Evolutionary conservation across 495 filamentous ascomycete genomes (phyloP).

Genomic region (Aspergillus wentii): DNA sequence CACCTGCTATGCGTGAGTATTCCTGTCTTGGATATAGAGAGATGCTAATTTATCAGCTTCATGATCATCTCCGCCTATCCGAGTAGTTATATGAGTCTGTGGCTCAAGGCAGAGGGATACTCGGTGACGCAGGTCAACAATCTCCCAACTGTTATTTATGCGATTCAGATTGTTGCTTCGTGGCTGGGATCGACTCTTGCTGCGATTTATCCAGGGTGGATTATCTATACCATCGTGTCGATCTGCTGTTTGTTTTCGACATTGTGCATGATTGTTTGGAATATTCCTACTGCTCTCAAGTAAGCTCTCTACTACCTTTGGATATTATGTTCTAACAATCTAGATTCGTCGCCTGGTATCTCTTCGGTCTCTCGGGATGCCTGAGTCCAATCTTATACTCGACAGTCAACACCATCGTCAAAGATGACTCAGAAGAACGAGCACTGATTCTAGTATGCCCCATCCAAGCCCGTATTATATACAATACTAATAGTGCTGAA

Average conservation of each 20-base stretch:
- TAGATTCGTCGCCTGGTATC: slow-evolving; percentile 44
- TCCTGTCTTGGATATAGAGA: background rate
- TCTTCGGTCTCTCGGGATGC: slow-evolving; percentile 36
- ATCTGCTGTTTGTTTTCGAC: slow-evolving; percentile 31
- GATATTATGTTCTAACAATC: background rate
- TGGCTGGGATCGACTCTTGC: slow-evolving; percentile 42
- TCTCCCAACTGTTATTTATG: slow-evolving; percentile 37
- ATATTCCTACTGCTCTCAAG: slow-evolving; percentile 18
- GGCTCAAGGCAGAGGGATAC: slow-evolving; percentile 44
- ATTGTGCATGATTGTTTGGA: slow-evolving; percentile 42
- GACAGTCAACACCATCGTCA: slow-evolving; percentile 41
- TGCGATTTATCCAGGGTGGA: slow-evolving; percentile 41
- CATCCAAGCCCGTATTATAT: background rate
- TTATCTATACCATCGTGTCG: slow-evolving; percentile 30
- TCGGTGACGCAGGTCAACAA: slow-evolving; percentile 42
- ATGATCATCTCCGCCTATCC: slow-evolving; percentile 42
- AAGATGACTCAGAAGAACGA: slow-evolving; percentile 41
- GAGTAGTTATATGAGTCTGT: slow-evolving; percentile 37
- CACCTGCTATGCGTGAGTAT: slow-evolving; percentile 35
- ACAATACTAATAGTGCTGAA: slow-evolving; percentile 9
- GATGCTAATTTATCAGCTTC: slow-evolving; percentile 15
- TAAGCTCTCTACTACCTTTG: background rate
- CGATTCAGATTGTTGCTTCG: slow-evolving; percentile 37
- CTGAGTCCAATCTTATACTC: slow-evolving; percentile 42
- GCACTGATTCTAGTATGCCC: slow-evolving; percentile 38